Base-by-base conservation (phyloP, 179 eudicot species). In the Nepenthes alata region DNA sequence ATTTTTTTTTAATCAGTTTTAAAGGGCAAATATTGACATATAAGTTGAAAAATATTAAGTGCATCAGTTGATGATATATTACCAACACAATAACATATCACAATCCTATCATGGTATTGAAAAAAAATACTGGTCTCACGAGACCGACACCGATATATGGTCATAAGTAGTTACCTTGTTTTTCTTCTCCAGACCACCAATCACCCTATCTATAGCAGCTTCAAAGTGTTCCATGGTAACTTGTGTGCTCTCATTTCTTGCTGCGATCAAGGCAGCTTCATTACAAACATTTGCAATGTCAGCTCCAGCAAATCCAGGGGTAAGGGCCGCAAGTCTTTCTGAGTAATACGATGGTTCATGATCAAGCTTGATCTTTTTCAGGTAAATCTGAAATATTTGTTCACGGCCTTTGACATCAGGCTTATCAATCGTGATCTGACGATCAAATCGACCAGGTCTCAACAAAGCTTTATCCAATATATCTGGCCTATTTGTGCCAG, bases 291-390 rank as follows among this genome's bases (percentile, higher is more conserved):
- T 86, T 39, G 95, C 89, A 55, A 86, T 86, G 70, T 86, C 95
- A 36, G 95, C 95, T 51, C 95, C 95, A 66, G 95, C 87, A 74
- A 86, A 83, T 36, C 94, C 94, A 55, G 94, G 94, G 38, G 94
- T 83, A 39, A 86, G 76, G 60, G 94, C 89, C 9, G 94, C 83
- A 55, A 86, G 82, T 61, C 94, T 83, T 72, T 86, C 81, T 0
- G 94, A 86, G 70, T 57, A 83, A 67, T 60, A 84, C 9, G 85
- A 70, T n/a, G 95, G 89, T 38, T 81, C 87, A 25, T 80, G 67
- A 73, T 84, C 84, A 68, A 86, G 95, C 70, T 86, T 86, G 57
- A 83, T 57, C 72, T 84, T 86, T 53, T 86, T 82, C 77, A 86
- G 72, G 70, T 86, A 86, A 5, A 86, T 77, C 70, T 72, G 87